Evolutionary conservation across 768 basidiomycete species (phyloP), one percentile per base, ranked within the genome.

Genomic region (Tricholomella constricta): DNA sequence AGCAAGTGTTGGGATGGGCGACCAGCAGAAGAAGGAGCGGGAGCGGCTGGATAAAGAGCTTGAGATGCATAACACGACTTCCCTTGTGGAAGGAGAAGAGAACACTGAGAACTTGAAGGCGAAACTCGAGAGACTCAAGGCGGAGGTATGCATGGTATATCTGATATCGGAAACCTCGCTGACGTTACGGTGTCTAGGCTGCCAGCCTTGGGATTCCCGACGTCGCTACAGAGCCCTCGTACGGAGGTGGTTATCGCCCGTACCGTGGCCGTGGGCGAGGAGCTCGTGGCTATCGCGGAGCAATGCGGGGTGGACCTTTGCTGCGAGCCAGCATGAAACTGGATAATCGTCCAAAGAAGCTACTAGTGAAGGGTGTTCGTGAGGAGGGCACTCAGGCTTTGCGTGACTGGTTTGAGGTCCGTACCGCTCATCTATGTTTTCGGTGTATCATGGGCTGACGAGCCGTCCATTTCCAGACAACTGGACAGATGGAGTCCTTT

Each of bases 261-360:
- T 87, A 88, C 42, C 80, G 91, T 52, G 87, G 86, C 10, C 82
- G 86, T 22, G 82, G 76, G 27, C 75, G 88, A 49, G 88, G 85
- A 2, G 70, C 67, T 23, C 76, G 91, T 41, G 72, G 81, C 12
- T 86, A 78, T 66, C 82, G 88, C 53, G 82, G 83, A 36, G 77
- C 75, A 8, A 75, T 80, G 57, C 82, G 90, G 40, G 89, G 90
- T 51, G 85, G 82, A 6, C 60, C 60, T 2, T 78, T 82, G 41
- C 77, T 84, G 9, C 80, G 87, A 36, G 74, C 77, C 9, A 92
- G 85, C 62, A 89, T 96, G 88, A 89, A 89, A 64, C 81, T 97
- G 25, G 94, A 97, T 68, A 93, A 94, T 63, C 83, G 94, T 15
- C 89, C 94, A 9, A 89, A 85, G 72, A 86, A 83, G 68, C 72